A percentile compares a stretch with the other conserved stretches of the same genome.
Evolutionary conservation across 2,329 filamentous ascomycete species (phyloP).

Genomic region (Amauroascus verrucosus): DNA sequence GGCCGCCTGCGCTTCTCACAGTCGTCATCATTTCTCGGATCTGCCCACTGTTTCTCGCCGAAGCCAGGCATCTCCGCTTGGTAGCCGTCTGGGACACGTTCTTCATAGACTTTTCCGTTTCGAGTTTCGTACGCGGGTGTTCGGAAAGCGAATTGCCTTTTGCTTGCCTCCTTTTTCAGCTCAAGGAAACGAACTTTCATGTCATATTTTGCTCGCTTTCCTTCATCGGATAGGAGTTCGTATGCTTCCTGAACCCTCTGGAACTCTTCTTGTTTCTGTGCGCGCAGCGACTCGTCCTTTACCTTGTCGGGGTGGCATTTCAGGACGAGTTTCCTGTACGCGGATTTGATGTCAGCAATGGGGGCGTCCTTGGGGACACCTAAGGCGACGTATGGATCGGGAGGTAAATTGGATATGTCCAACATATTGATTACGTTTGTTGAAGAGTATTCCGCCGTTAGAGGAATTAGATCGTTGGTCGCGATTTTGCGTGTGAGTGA

Average conservation of each 20-base stretch:
- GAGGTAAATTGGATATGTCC: no score
- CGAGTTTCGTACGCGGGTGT: constrained; percentile 30
- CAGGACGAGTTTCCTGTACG: constrained; percentile 75
- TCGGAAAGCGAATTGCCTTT: constrained; percentile 7
- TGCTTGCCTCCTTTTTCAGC: constrained; percentile 43
- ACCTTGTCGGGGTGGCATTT: constrained; percentile 90
- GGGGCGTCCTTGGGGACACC: constrained; percentile 64
- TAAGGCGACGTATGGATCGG: constrained; percentile 68
- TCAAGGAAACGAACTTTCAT: constrained; percentile 58
- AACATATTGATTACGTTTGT: no score
- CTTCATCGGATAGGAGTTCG: constrained; percentile 74
- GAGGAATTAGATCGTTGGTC: no score
- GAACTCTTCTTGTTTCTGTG: constrained; percentile 73
- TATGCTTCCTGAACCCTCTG: constrained; percentile 89
- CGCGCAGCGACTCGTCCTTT: constrained; percentile 64
- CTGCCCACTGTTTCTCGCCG: constrained; percentile 29
- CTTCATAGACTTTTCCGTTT: constrained; percentile 36
- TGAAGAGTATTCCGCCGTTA: no score
- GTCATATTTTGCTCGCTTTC: constrained; percentile 64
- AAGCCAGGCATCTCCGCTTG: constrained; percentile 32
- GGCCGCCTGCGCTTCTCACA: constrained; percentile 26
- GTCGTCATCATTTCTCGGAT: constrained; percentile 33
- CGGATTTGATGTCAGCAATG: constrained; percentile 60
- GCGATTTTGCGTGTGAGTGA: no score
- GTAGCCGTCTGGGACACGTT: constrained; percentile 31